Evolutionary conservation across 75 land plant genomes (phyloP).

Genomic region (Cupressus sempervirens): DNA sequence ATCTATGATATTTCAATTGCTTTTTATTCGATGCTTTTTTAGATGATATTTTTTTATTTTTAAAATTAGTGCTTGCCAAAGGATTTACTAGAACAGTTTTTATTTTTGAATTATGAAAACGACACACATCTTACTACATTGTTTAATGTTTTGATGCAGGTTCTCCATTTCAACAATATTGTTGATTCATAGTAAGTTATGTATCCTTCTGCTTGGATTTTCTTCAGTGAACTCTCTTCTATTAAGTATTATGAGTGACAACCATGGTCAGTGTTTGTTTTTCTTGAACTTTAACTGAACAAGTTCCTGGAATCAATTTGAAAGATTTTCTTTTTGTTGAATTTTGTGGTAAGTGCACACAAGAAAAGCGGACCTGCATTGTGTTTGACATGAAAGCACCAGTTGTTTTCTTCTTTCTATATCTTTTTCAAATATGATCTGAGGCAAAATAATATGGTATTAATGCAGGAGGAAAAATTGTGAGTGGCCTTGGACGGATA

Average conservation of each 20-base stretch:
- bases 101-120: neutral
- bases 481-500: constrained; percentile 43
- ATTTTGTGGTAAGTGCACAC: neutral
- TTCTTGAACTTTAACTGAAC: neutral
- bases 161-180: constrained; percentile 82
- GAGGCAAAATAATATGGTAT: constrained; percentile 43
- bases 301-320: neutral
- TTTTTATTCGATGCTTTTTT: no score
- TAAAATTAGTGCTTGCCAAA: neutral
- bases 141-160: constrained; percentile 40
- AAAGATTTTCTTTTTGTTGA: neutral
- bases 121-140: neutral
- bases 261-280: neutral
- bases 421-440: constrained; percentile 39
- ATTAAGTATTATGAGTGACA: neutral
- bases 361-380: neutral
- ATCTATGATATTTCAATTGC: no score
- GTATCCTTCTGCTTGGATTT: neutral
- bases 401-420: constrained; percentile 47
- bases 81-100: neutral
- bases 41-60: neutral
- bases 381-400: constrained; percentile 12
- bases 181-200: constrained; percentile 66
- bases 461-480: constrained; percentile 37
- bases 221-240: neutral